Conservation (phyloP, 2,329 filamentous ascomycete genomes). For the Venturia aucupariae region DNA sequence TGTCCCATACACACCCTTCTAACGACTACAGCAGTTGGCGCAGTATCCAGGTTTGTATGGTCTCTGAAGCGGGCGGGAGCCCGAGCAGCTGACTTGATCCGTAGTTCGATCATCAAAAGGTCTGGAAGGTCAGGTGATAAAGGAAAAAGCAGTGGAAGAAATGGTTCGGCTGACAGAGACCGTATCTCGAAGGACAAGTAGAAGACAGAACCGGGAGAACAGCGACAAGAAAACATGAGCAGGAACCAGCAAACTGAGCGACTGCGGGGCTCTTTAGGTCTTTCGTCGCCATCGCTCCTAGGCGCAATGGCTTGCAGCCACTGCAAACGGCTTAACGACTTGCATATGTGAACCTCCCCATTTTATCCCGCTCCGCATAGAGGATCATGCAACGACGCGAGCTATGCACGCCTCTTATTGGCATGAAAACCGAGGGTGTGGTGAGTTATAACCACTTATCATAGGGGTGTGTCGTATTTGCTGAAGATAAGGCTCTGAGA, state of each 20-base stretch:
- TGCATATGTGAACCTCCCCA: background rate
- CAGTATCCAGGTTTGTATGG: background rate
- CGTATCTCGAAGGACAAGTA: too few species aligned
- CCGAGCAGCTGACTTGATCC: too few species aligned
- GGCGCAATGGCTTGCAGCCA: constrained; percentile 1
- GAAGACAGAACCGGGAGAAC: background rate
- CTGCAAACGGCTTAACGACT: background rate
- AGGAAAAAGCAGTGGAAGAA: background rate
- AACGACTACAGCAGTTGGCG: background rate
- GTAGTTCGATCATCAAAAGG: background rate
- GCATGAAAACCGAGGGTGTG: background rate
- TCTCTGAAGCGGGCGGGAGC: background rate
- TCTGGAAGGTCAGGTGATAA: background rate
- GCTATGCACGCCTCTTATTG: background rate
- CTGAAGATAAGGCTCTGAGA: background rate
- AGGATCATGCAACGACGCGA: background rate
- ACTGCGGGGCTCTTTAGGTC: background rate
- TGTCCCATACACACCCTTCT: background rate
- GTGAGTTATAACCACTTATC: background rate
- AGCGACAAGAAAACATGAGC: background rate
- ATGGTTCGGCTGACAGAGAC: too few species aligned
- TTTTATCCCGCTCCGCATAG: background rate
- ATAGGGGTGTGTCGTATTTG: background rate
- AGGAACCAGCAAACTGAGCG: background rate
- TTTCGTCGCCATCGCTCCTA: background rate